These are phyloP conservation scores for Aspergillus coremiiformis DNA, from an alignment of 495 filamentous ascomycete genomes.

Conservation along the genomic window DNA sequence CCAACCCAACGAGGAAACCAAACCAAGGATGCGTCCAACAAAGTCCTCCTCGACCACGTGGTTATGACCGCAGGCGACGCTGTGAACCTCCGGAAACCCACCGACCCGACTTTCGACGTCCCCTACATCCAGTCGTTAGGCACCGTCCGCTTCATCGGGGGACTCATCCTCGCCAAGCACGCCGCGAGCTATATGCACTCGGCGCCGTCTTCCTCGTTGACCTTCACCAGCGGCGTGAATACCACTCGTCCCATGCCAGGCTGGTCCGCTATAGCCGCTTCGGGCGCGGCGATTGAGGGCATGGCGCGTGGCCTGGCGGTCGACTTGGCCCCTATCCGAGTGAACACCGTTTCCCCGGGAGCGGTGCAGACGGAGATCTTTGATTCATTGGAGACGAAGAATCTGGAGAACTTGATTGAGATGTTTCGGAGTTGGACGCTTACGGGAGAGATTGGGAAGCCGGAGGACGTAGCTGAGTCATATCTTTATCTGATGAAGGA, in stretches of 20 bases:
- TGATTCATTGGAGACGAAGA: conserved; percentile 19
- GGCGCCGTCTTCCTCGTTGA: conserved; percentile 38
- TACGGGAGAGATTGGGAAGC: conserved; percentile 40
- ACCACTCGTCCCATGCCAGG: conserved; percentile 36
- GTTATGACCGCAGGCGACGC: conserved; percentile 53
- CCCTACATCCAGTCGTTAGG: conserved; percentile 25
- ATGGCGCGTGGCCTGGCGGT: conserved; percentile 47
- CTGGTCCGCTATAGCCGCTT: conserved; percentile 34
- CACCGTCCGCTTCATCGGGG: conserved; percentile 46
- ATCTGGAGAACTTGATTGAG: conserved; percentile 20
- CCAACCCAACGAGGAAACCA: background rate
- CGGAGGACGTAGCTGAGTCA: conserved; percentile 55
- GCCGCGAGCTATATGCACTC: conserved; percentile 36
- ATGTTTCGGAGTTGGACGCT: conserved; percentile 21
- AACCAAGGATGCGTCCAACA: background rate
- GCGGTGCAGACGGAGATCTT: conserved; percentile 48
- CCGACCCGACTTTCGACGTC: conserved; percentile 29
- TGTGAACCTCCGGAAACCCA: conserved; percentile 26
- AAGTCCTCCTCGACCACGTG: conserved; percentile 48
- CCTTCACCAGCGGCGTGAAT: conserved; percentile 46
- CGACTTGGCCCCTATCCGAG: conserved; percentile 50
- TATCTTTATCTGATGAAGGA: conserved; percentile 62
- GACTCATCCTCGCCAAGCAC: conserved; percentile 47
- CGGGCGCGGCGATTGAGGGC: conserved; percentile 29
- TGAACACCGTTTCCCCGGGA: conserved; percentile 53